A percentile compares a stretch with the other conserved stretches of the same genome.
phyloP scores from a whole-genome alignment of 2,329 filamentous ascomycete genomes.

The Parafenestella ontariensis region DNA sequence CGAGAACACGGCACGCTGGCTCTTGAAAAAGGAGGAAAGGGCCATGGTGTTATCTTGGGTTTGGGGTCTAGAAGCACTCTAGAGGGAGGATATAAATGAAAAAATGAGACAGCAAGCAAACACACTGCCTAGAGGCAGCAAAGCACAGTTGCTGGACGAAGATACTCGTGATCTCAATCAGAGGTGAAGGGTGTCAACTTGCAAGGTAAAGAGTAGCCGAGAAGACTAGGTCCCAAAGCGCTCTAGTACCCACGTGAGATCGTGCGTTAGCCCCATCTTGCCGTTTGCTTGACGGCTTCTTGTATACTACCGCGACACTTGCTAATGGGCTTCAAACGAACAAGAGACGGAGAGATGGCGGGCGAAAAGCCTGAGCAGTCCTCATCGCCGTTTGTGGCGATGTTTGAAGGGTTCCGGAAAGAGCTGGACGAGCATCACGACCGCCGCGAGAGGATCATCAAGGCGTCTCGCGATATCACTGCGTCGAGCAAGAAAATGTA shows the following conservation, averaged over 20 bases:
- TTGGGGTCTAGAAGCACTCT: background rate
- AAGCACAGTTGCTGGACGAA: background rate
- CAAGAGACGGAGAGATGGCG: slow-evolving; percentile 46
- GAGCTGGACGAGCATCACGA: slow-evolving; percentile 96
- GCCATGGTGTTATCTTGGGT: slow-evolving; percentile 22
- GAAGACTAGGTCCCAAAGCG: slow-evolving; percentile 22
- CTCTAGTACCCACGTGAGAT: slow-evolving; percentile 29
- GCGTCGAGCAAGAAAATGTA: slow-evolving; percentile 97
- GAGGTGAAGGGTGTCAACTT: slow-evolving; percentile 2
- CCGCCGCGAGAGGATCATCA: slow-evolving; percentile 86
- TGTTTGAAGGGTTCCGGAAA: slow-evolving; percentile 85
- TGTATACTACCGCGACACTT: slow-evolving; percentile 13
- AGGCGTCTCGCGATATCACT: slow-evolving; percentile 90
- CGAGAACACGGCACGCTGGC: slow-evolving; percentile 49
- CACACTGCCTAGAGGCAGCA: background rate
- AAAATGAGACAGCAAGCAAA: slow-evolving; percentile 1
- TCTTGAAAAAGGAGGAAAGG: slow-evolving; percentile 43
- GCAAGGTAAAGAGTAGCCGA: slow-evolving; percentile 20
- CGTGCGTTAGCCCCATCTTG: slow-evolving; percentile 25
- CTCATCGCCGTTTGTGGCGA: slow-evolving; percentile 61
- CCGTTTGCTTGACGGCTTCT: slow-evolving; percentile 31
- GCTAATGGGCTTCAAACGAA: slow-evolving; percentile 39
- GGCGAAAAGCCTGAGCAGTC: slow-evolving; percentile 40
- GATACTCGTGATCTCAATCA: background rate
- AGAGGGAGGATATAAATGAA: background rate